Evolutionary conservation across 2,329 filamentous ascomycete genomes (phyloP), one percentile per base, ranked within the genome.

Genomic region (Aspergillus versicolor): DNA sequence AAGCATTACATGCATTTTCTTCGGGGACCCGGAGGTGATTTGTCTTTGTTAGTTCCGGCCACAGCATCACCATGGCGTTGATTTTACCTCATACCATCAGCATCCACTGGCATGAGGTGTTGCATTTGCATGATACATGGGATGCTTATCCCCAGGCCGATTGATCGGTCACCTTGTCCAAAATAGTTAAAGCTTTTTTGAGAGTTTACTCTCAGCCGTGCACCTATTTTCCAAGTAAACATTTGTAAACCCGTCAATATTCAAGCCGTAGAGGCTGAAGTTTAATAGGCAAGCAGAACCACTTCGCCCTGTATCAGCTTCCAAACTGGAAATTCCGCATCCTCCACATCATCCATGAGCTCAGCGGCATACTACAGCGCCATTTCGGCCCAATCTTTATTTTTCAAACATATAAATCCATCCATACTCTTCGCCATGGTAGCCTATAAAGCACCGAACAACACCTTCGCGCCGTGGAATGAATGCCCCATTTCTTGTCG

Each of bases 51-150:
- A 30, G 34, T 54, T 51, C 27, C 44, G 7, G 38, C 45, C 22
- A 54, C 50, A 56, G 58, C 61, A 62, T 63, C 51, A 32, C 19
- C 43, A 55, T 45, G 62, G 59, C 57, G 60, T 62, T 59, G 24
- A 59, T 37, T n/a, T n/a, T 15, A 43, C 56, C 42, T 43, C 46
- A 15, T 11, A 38, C 30, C 15, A 17, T 46, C 34, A 38, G 13
- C 11, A 17, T 46, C 34, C 34, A 37, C 32, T 41, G 43, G 41
- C 58, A 24, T 47, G 40, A 38, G 43, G 45, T 38, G 48, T 59
- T 58, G 65, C 65, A 68, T 68, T 64, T 59, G 66, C 67, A 71
- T 69, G 55, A 56, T 50, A 46, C 60, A 61, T 57, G 61, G 30
- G 17, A 22, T 43, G 3, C 27, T 30, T 11, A 22, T 41, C 17